Conservation (phyloP, 106 monocot genomes). For the Dendrobium huoshanense region DNA sequence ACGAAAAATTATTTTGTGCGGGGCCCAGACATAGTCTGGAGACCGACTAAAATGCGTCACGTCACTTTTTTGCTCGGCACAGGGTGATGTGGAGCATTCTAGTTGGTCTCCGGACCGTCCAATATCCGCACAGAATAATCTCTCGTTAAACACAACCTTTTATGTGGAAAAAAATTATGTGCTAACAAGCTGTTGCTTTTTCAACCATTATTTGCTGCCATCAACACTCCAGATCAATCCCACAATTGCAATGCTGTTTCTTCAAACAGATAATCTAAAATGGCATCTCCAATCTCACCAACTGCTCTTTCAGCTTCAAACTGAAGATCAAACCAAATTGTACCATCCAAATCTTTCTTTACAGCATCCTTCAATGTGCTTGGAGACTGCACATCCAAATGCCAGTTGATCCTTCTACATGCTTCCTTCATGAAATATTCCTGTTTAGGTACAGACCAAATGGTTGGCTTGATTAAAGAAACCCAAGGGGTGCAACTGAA, state of each 20-base stretch:
- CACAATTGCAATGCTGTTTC: conserved; percentile 64
- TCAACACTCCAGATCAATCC: conserved; percentile 11
- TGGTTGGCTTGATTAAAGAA: conserved; percentile 21
- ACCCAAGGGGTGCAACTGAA: conserved; percentile 38
- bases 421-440: conserved; percentile 39
- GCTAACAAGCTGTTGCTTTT: neutral
- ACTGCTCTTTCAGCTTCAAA: conserved; percentile 27
- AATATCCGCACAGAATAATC: too few species aligned
- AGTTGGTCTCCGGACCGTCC: too few species aligned
- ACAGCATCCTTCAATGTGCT: conserved; percentile 48
- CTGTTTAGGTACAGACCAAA: conserved; percentile 24
- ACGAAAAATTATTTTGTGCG: too few species aligned
- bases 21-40: too few species aligned
- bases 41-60: too few species aligned
- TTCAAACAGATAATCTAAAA: conserved; percentile 60
- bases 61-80: too few species aligned
- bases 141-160: neutral
- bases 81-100: too few species aligned
- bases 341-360: conserved; percentile 40
- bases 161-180: neutral
- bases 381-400: conserved; percentile 25
- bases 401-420: conserved; percentile 28
- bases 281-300: conserved; percentile 28
- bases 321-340: conserved; percentile 53
- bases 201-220: neutral